These are phyloP conservation scores for Serendipita indica DNA, from an alignment of 768 basidiomycete genomes.

Conservation along the genomic window DNA sequence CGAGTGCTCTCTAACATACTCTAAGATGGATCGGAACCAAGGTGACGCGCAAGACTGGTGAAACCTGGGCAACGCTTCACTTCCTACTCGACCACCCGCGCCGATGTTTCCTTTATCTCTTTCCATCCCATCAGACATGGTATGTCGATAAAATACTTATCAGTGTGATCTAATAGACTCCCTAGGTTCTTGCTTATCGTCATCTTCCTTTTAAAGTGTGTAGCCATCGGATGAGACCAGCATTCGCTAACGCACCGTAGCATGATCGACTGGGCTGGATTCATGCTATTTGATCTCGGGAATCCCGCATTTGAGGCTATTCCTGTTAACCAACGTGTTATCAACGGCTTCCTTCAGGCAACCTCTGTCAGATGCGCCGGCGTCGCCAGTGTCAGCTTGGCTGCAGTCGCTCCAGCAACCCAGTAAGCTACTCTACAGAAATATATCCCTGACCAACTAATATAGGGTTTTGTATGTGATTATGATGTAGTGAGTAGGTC, in stretches of 20 bases:
- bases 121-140: constrained; percentile 26
- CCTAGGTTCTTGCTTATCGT: not conserved
- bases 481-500: constrained; percentile 10
- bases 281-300: constrained; percentile 31
- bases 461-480: constrained; percentile 6
- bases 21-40: constrained; percentile 21
- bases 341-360: constrained; percentile 28
- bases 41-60: constrained; percentile 18
- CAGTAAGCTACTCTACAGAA: constrained; percentile 19
- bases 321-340: constrained; percentile 24
- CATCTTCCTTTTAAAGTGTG: not conserved
- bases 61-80: constrained; percentile 22
- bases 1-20: too few species aligned
- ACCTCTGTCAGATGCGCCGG: constrained; percentile 28
- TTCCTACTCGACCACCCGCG: constrained; percentile 27
- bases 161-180: constrained; percentile 20
- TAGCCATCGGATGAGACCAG: too few species aligned
- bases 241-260: constrained; percentile 15
- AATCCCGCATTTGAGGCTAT: constrained; percentile 25
- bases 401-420: constrained; percentile 27
- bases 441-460: not conserved
- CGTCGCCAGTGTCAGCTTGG: constrained; percentile 27
- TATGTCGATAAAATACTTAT: constrained; percentile 22
- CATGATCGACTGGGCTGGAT: constrained; percentile 28
- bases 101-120: constrained; percentile 25